phyloP scores from a whole-genome alignment of 1,284 basidiomycete species.

The Fomes fomentarius region DNA sequence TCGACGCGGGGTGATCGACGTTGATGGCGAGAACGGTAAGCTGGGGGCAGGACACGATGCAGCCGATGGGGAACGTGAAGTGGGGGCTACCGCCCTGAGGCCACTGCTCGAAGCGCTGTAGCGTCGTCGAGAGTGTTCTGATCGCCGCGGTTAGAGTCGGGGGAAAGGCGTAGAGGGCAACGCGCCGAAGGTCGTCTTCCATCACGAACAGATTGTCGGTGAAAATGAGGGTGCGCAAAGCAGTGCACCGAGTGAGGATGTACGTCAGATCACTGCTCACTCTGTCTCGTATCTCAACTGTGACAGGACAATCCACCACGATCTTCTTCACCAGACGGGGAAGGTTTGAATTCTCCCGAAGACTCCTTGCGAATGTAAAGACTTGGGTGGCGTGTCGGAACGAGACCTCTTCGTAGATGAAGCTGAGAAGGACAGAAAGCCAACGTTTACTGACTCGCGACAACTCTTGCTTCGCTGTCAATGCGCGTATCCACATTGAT shows the following conservation, averaged over 20 bases:
- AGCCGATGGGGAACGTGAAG: slow-evolving; percentile 11
- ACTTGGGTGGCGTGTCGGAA: slow-evolving; percentile 10
- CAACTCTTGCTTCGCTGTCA: background rate
- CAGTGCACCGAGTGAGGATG: slow-evolving; percentile 11
- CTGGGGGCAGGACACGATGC: slow-evolving; percentile 2
- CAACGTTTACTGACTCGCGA: slow-evolving; percentile 11
- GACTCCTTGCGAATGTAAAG: slow-evolving; percentile 3
- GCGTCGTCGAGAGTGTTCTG: background rate
- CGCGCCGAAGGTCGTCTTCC: slow-evolving; percentile 10
- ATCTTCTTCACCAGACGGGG: slow-evolving; percentile 4
- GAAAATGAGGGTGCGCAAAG: slow-evolving; percentile 6
- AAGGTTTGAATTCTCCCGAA: slow-evolving; percentile 5
- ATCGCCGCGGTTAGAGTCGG: background rate
- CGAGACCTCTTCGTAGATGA: slow-evolving; percentile 15
- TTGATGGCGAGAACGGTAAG: slow-evolving; percentile 13
- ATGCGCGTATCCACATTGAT: slow-evolving; percentile 4
- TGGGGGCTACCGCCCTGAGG: slow-evolving; percentile 13
- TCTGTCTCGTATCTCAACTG: slow-evolving; percentile 2
- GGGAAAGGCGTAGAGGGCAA: slow-evolving; percentile 9
- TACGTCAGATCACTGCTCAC: slow-evolving; percentile 5
- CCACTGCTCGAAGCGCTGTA: slow-evolving; percentile 14
- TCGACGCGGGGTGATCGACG: slow-evolving; percentile 8
- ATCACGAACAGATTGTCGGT: slow-evolving; percentile 13
- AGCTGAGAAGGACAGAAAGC: slow-evolving; percentile 1
- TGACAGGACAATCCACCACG: slow-evolving; percentile 15